A percentile compares a stretch with the other conserved stretches of the same genome.
Conservation (phyloP, 129 eudicot genomes). For the Chrysanthemum seticuspe region DNA sequence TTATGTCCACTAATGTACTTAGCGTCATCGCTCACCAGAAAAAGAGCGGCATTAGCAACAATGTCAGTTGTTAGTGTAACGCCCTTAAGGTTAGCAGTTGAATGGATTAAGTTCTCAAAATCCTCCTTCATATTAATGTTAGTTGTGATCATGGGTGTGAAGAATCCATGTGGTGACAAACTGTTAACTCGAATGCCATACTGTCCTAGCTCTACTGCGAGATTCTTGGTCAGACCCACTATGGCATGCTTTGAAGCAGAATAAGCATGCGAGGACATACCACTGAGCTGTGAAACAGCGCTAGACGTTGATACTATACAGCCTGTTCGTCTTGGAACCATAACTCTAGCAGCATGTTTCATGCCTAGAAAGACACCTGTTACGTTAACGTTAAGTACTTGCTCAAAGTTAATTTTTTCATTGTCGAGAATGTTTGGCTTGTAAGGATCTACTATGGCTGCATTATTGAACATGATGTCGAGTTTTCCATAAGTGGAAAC, state of each 20-base stretch:
- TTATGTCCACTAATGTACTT: constrained; percentile 61
- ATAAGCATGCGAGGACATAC: constrained; percentile 42
- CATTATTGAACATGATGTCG: too few species aligned
- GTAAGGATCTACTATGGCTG: constrained; percentile 1
- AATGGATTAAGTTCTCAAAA: constrained; percentile 14
- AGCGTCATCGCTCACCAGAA: constrained; percentile 50
- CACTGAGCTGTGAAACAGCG: constrained; percentile 26
- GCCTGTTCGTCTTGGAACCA: constrained; percentile 24
- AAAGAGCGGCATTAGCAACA: constrained; percentile 54
- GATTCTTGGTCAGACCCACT: constrained; percentile 44
- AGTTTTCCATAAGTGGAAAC: too few species aligned
- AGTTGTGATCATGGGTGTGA: constrained; percentile 31
- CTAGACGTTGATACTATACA: constrained; percentile 46
- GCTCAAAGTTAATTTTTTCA: constrained; percentile 35
- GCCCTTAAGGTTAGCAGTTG: constrained; percentile 12
- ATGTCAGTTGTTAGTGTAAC: constrained; percentile 28
- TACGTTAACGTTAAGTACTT: constrained; percentile 9
- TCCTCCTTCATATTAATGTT: constrained; percentile 29
- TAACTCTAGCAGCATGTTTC: too few species aligned
- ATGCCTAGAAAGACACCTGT: not conserved
- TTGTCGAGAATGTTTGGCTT: constrained; percentile 40
- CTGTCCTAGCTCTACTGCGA: constrained; percentile 47
- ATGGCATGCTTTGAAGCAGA: constrained; percentile 49
- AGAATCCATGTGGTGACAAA: constrained; percentile 39
- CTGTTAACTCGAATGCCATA: constrained; percentile 59